Conservation (phyloP, 176 grass and related monocot genomes). For the Carex pumila region DNA sequence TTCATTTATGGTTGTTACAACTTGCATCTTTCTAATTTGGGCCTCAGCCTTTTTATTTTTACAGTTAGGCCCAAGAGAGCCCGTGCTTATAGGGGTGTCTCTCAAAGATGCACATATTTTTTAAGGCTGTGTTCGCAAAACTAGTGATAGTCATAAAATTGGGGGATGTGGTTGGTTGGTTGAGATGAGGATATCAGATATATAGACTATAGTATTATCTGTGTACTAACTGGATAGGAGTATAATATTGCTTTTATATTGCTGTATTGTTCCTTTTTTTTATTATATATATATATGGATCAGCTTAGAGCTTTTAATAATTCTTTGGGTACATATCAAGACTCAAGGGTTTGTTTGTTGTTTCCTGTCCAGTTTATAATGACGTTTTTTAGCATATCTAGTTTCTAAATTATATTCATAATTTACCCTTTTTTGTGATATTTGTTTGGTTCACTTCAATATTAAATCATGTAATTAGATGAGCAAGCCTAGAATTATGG, state of each 20-base stretch:
- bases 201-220: neutral
- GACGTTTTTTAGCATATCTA: neutral
- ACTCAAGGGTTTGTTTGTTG: neutral
- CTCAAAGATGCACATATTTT: neutral
- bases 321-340: neutral
- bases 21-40: neutral
- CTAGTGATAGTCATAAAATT: slow-evolving; percentile 13
- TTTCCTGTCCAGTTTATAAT: neutral
- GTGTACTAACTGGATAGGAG: slow-evolving; percentile 19
- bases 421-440: neutral
- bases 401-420: neutral
- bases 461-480: neutral
- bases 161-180: slow-evolving; percentile 37
- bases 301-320: neutral
- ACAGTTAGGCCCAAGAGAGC: neutral
- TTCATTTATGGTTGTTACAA: slow-evolving; percentile 2
- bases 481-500: neutral
- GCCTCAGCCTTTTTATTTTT: neutral
- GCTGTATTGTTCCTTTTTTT: slow-evolving; percentile 10
- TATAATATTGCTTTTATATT: neutral
- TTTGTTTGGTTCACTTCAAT: neutral
- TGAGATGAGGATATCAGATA: slow-evolving; percentile 23
- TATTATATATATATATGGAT: slow-evolving; percentile 6
- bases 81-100: neutral
- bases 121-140: neutral